A percentile compares a stretch with the other conserved stretches of the same genome.
These are phyloP conservation scores for Funneliformis caledonium DNA, from an alignment of 371 early-diverging fungal species.

Conservation along the genomic window DNA sequence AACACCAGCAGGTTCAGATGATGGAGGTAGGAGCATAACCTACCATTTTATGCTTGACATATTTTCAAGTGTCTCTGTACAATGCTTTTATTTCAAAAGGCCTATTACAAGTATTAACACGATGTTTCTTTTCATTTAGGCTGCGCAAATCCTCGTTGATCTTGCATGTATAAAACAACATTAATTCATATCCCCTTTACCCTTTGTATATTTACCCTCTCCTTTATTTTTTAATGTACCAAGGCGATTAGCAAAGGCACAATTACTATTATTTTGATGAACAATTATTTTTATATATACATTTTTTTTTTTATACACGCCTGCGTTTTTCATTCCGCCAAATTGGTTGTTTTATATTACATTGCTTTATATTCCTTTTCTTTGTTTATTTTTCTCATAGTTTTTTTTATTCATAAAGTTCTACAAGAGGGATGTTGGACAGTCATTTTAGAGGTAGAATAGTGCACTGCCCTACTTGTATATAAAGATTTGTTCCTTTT, in stretches of 20 bases:
- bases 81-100: neutral
- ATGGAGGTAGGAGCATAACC: constrained; percentile 54
- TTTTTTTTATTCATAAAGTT: neutral
- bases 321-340: neutral
- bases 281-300: constrained; percentile 9
- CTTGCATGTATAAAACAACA: constrained; percentile 42
- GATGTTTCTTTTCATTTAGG: constrained; percentile 10
- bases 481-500: constrained; percentile 12
- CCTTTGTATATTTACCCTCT: constrained; percentile 33
- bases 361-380: constrained; percentile 14
- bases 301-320: neutral
- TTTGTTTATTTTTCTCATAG: neutral
- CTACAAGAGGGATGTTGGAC: constrained; percentile 31
- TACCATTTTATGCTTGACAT: neutral
- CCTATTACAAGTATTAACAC: constrained; percentile 1
- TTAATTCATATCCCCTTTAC: constrained; percentile 27
- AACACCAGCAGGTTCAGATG: constrained; percentile 65
- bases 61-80: neutral
- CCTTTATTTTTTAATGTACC: constrained; percentile 15
- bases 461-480: constrained; percentile 18
- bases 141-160: constrained; percentile 41
- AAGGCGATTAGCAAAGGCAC: constrained; percentile 21
- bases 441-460: constrained; percentile 35
- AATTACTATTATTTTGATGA: neutral
- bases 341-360: constrained; percentile 34